These are phyloP conservation scores for Talaromyces islandicus DNA, from an alignment of 2,329 filamentous ascomycete genomes.

Conservation along the genomic window DNA sequence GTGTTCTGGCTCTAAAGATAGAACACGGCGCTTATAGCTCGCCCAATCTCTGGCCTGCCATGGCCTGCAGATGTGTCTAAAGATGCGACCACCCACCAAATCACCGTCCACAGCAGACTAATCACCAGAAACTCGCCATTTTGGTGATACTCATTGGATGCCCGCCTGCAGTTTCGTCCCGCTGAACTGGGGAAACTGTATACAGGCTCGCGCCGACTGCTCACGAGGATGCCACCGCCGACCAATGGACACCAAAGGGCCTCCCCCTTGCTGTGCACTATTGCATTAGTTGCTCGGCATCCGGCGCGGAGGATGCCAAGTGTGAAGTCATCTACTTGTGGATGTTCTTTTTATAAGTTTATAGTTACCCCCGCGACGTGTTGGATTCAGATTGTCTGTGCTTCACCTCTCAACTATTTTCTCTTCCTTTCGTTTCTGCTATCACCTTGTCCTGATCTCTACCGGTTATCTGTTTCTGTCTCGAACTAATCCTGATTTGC, in stretches of 20 bases:
- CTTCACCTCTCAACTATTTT: conserved; percentile 13
- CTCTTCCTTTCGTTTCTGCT: conserved; percentile 21
- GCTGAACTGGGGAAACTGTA: not conserved
- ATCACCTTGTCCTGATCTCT: conserved; percentile 16
- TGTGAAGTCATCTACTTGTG: conserved; percentile 7
- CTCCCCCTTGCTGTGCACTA: not conserved
- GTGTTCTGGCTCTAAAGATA: conserved; percentile 3
- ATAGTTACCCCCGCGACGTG: conserved; percentile 14
- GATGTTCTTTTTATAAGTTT: conserved; percentile 16
- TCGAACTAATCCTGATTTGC: conserved; percentile 1
- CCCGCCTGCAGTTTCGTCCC: not conserved
- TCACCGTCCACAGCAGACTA: not conserved
- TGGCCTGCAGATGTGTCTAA: not conserved
- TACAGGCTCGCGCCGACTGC: not conserved
- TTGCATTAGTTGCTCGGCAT: not conserved
- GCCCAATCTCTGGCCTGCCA: not conserved
- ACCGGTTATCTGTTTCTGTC: not conserved
- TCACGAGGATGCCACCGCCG: not conserved
- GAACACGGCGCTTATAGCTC: conserved; percentile 8
- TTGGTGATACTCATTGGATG: not conserved
- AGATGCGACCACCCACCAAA: not conserved
- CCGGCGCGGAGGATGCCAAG: not conserved
- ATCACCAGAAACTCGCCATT: not conserved
- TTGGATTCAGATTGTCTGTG: conserved; percentile 10
- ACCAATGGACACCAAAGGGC: not conserved